Conservation (phyloP, 2,329 filamentous ascomycete genomes). For the Penicillium sp. region DNA sequence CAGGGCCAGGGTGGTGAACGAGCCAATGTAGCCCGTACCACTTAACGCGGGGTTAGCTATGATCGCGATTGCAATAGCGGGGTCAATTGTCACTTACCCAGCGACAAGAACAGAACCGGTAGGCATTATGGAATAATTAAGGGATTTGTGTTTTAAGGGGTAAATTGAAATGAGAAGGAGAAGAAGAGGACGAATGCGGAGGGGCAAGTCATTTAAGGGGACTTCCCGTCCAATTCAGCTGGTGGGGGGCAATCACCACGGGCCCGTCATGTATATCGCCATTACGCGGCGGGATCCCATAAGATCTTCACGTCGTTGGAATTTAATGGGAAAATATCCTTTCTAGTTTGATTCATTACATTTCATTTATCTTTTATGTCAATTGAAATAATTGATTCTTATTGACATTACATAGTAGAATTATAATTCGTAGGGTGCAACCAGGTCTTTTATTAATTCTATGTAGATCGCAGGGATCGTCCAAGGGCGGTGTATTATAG, state of each 20-base stretch:
- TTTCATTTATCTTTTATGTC: not conserved
- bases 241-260: not conserved
- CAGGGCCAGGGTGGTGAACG: slow-evolving; percentile 88
- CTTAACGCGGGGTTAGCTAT: slow-evolving; percentile 41
- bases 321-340: not conserved
- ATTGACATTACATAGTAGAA: not conserved
- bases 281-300: not conserved
- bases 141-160: not conserved
- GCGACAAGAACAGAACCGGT: slow-evolving; percentile 88
- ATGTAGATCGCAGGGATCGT: slow-evolving; percentile 2
- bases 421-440: not conserved
- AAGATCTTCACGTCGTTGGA: too few species aligned
- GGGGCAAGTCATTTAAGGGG: slow-evolving; percentile 1
- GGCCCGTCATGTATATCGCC: slow-evolving; percentile 2
- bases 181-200: not conserved
- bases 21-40: slow-evolving; percentile 98
- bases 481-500: not conserved
- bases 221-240: not conserved
- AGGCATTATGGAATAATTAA: slow-evolving; percentile 57
- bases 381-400: not conserved
- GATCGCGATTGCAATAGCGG: slow-evolving; percentile 17
- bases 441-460: not conserved
- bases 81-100: slow-evolving; percentile 63
- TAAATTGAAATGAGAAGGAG: slow-evolving; percentile 3
- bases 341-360: not conserved